Evolutionary conservation across 176 grass and related monocot species (phyloP).

Genomic region (Melocanna baccifera): DNA sequence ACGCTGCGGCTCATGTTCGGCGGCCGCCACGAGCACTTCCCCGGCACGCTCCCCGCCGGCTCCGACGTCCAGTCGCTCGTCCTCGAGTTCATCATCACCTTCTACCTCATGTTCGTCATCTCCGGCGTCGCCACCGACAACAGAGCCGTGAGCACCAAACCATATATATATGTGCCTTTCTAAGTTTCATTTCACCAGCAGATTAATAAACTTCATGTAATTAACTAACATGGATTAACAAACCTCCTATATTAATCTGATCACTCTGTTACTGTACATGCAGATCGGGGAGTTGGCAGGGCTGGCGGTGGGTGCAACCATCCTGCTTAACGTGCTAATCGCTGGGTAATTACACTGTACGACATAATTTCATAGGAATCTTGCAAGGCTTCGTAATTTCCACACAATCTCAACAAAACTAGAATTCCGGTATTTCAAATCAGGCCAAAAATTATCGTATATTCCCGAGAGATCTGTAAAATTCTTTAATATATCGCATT

Average conservation of each 20-base stretch:
- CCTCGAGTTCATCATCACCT: slow-evolving; percentile 76
- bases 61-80: slow-evolving; percentile 75
- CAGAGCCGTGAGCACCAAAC: slow-evolving; percentile 48
- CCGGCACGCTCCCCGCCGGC: slow-evolving; percentile 52
- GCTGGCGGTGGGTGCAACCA: slow-evolving; percentile 67
- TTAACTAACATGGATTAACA: too few relatives aligned
- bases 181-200: background rate
- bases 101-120: slow-evolving; percentile 95
- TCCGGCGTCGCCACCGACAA: slow-evolving; percentile 85
- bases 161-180: background rate
- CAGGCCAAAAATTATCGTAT: background rate
- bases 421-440: too few relatives aligned
- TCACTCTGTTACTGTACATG: slow-evolving; percentile 1
- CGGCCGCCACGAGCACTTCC: slow-evolving; percentile 54
- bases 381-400: background rate
- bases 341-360: slow-evolving; percentile 47
- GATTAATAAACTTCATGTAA: background rate
- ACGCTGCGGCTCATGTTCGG: slow-evolving; percentile 77
- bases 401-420: too few relatives aligned
- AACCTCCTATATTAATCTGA: background rate
- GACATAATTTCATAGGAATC: background rate
- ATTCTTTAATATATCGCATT: background rate
- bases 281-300: slow-evolving; percentile 78
- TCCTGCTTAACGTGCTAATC: slow-evolving; percentile 70
- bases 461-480: background rate